These are phyloP conservation scores for Tulasnella sp. DNA, from an alignment of 768 basidiomycete species.

Conservation along the genomic window DNA sequence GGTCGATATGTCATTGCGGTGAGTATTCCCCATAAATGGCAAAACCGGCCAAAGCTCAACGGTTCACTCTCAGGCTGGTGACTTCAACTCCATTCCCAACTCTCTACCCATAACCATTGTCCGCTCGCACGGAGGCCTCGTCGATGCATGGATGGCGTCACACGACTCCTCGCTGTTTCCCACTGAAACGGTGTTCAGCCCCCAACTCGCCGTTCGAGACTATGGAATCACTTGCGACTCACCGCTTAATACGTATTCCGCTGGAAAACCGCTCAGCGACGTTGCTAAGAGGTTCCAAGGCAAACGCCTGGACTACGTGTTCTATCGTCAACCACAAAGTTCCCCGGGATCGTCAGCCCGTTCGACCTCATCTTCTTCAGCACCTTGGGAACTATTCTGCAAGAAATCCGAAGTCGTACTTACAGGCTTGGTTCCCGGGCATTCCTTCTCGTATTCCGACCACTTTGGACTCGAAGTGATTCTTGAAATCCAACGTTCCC, in stretches of 20 bases:
- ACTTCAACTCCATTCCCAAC: slow-evolving; percentile 79
- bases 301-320: slow-evolving; percentile 74
- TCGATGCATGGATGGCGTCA: slow-evolving; percentile 65
- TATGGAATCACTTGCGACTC: slow-evolving; percentile 91
- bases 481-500: slow-evolving; percentile 39
- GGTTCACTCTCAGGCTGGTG: slow-evolving; percentile 52
- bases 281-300: slow-evolving; percentile 60
- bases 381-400: slow-evolving; percentile 24
- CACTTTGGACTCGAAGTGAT: slow-evolving; percentile 91
- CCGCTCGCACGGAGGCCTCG: slow-evolving; percentile 52
- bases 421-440: slow-evolving; percentile 63
- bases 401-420: slow-evolving; percentile 57
- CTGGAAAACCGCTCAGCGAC: slow-evolving; percentile 52
- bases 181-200: slow-evolving; percentile 20
- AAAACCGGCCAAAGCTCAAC: background rate
- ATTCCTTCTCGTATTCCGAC: slow-evolving; percentile 76
- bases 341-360: background rate
- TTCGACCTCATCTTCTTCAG: background rate
- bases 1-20: slow-evolving; percentile 84
- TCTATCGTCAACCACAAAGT: slow-evolving; percentile 22
- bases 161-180: slow-evolving; percentile 32
- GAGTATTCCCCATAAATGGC: slow-evolving; percentile 24
- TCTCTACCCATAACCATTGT: slow-evolving; percentile 71
- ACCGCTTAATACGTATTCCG: slow-evolving; percentile 78
- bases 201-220: slow-evolving; percentile 49